phyloP scores from a whole-genome alignment of 768 basidiomycete species.

The Suillus subluteus region DNA sequence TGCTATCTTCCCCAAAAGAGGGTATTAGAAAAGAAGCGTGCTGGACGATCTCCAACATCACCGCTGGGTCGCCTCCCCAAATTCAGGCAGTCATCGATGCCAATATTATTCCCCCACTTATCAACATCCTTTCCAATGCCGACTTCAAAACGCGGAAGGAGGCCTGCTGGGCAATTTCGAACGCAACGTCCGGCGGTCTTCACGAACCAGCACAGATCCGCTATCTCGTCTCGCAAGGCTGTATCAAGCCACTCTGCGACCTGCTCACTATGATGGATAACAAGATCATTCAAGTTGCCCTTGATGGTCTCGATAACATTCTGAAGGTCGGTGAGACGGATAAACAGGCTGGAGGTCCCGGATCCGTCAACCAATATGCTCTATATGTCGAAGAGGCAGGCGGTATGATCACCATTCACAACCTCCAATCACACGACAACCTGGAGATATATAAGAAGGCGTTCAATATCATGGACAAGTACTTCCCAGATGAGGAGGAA shows the following conservation, averaged over 20 bases:
- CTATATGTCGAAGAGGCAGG: conserved; percentile 96
- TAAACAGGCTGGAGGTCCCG: conserved; percentile 79
- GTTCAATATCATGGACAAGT: conserved; percentile 97
- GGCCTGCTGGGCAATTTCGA: conserved; percentile 99
- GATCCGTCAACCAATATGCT: conserved; percentile 91
- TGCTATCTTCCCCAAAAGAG: conserved; percentile 96
- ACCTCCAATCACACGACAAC: conserved; percentile 99
- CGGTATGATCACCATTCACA: conserved; percentile 98
- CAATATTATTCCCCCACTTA: conserved; percentile 96
- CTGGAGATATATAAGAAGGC: conserved; percentile 99
- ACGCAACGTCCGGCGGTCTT: conserved; percentile 96
- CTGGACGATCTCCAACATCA: conserved; percentile 99
- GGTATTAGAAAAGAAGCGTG: conserved; percentile 99
- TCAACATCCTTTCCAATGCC: conserved; percentile 96
- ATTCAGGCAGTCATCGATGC: conserved; percentile 98
- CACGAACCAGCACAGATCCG: conserved; percentile 97
- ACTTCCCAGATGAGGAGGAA: conserved; percentile 98
- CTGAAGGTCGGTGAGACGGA: conserved; percentile 97
- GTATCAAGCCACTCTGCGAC: conserved; percentile 98
- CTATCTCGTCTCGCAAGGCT: conserved; percentile 96
- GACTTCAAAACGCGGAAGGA: conserved; percentile 99
- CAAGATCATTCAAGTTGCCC: conserved; percentile 98
- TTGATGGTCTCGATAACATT: conserved; percentile 98
- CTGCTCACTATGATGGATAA: conserved; percentile 98
- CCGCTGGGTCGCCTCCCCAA: conserved; percentile 95